These are phyloP conservation scores for Hypoxylon lenormandii DNA, from an alignment of 495 filamentous ascomycete genomes.

Conservation along the genomic window DNA sequence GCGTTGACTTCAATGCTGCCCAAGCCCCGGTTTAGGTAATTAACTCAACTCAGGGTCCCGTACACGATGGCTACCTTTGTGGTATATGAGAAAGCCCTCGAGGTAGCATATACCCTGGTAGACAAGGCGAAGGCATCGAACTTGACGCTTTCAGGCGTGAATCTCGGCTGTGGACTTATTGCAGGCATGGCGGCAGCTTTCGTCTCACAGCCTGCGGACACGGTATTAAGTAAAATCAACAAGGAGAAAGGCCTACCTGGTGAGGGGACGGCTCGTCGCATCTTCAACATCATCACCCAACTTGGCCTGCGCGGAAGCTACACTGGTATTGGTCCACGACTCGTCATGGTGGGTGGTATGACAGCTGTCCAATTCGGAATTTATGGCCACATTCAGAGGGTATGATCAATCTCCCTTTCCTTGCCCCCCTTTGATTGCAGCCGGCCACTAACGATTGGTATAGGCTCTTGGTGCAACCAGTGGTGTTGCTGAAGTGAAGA, in stretches of 20 bases:
- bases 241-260: constrained; percentile 83
- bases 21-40: neutral
- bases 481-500: constrained; percentile 28
- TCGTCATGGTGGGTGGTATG: constrained; percentile 78
- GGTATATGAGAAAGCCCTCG: constrained; percentile 85
- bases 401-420: constrained; percentile 24
- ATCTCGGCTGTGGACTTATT: constrained; percentile 83
- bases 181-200: constrained; percentile 88
- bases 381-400: constrained; percentile 78
- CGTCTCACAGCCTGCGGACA: constrained; percentile 88
- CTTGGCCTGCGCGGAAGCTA: constrained; percentile 80
- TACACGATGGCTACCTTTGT: constrained; percentile 95
- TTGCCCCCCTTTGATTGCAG: neutral
- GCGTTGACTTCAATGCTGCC: constrained; percentile 11
- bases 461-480: constrained; percentile 48
- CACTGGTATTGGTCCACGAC: constrained; percentile 79
- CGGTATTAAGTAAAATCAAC: constrained; percentile 92
- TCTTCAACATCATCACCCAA: constrained; percentile 83
- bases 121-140: constrained; percentile 70
- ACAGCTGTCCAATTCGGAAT: constrained; percentile 88
- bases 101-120: constrained; percentile 72
- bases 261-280: constrained; percentile 77
- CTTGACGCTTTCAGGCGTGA: constrained; percentile 75
- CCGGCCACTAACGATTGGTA: constrained; percentile 17
- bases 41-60: constrained; percentile 64